Percentiles rank a stretch among this genome's conserved stretches.
phyloP scores from a whole-genome alignment of 176 grass and related monocot species.

The Carex scoparia region DNA sequence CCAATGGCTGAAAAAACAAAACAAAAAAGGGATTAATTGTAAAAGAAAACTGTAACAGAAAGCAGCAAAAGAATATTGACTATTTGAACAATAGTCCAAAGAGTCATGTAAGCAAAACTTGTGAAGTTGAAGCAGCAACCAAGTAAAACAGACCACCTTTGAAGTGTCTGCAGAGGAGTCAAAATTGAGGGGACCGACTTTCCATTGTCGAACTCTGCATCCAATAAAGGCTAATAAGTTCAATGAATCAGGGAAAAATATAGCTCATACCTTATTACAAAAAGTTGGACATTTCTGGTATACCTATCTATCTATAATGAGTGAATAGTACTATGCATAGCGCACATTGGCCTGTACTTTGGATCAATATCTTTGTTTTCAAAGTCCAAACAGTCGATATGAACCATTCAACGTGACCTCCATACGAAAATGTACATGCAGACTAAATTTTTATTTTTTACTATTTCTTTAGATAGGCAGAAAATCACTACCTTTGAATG shows the following conservation, averaged over 20 bases:
- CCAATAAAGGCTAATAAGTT: constrained; percentile 10
- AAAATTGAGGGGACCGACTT: constrained; percentile 65
- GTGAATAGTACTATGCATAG: too few relatives aligned
- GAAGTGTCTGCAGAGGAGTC: constrained; percentile 39
- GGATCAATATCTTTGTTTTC: too few relatives aligned
- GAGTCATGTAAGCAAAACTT: neutral
- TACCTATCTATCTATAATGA: neutral
- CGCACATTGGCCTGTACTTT: too few relatives aligned
- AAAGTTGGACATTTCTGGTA: constrained; percentile 3
- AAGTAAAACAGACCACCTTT: constrained; percentile 40
- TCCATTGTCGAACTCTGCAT: constrained; percentile 81
- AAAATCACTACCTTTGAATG: too few relatives aligned
- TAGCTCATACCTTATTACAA: constrained; percentile 2
- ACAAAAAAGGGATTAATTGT: neutral
- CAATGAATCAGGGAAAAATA: constrained; percentile 8
- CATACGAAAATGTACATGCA: too few relatives aligned
- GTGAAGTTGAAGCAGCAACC: neutral
- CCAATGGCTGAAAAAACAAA: constrained; percentile 50
- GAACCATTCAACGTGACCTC: too few relatives aligned
- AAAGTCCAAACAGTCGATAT: too few relatives aligned
- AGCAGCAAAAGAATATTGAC: constrained; percentile 14
- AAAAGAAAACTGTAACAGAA: neutral
- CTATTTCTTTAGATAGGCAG: too few relatives aligned
- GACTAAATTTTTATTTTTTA: too few relatives aligned
- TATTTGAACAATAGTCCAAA: constrained; percentile 26